phyloP scores from a whole-genome alignment of 345 rosid species.

The Bruguiera sexangula region DNA sequence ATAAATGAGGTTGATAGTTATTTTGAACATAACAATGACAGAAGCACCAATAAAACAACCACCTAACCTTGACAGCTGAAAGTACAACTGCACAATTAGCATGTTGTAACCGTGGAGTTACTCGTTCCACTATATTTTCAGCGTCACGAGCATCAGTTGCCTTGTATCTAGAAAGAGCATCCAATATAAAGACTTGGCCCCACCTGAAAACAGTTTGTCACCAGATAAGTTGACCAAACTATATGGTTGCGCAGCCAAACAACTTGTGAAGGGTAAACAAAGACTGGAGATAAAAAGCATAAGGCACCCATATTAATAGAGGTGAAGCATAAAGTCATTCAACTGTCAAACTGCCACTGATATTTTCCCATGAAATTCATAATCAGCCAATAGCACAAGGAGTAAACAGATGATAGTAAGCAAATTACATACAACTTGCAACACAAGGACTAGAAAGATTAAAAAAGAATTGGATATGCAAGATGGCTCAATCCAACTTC shows the following conservation, averaged over 20 bases:
- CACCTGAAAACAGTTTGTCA: slow-evolving; percentile 48
- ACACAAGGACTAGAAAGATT: neutral
- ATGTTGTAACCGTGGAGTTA: slow-evolving; percentile 96
- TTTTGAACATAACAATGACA: slow-evolving; percentile 15
- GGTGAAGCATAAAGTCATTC: neutral
- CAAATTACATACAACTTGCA: neutral
- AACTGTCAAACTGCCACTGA: neutral
- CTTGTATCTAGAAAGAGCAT: slow-evolving; percentile 91
- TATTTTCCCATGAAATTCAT: neutral
- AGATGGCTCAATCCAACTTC: too few relatives aligned
- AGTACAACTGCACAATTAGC: slow-evolving; percentile 99
- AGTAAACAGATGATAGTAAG: neutral
- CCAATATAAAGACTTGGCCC: slow-evolving; percentile 99
- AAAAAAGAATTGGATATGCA: neutral
- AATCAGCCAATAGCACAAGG: neutral
- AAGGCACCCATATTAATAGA: neutral
- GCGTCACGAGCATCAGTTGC: slow-evolving; percentile 99
- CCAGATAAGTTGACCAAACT: neutral
- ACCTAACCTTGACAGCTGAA: slow-evolving; percentile 88
- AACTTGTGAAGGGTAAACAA: neutral
- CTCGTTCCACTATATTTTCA: slow-evolving; percentile 97
- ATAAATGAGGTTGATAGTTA: slow-evolving; percentile 12
- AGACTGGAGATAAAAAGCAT: neutral
- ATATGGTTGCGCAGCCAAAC: slow-evolving; percentile 2
- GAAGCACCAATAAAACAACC: slow-evolving; percentile 5